Percentiles rank a stretch among this genome's conserved stretches.
These are phyloP conservation scores for Fomitopsis pinicola DNA, from an alignment of 1,284 basidiomycete genomes.

Conservation along the genomic window DNA sequence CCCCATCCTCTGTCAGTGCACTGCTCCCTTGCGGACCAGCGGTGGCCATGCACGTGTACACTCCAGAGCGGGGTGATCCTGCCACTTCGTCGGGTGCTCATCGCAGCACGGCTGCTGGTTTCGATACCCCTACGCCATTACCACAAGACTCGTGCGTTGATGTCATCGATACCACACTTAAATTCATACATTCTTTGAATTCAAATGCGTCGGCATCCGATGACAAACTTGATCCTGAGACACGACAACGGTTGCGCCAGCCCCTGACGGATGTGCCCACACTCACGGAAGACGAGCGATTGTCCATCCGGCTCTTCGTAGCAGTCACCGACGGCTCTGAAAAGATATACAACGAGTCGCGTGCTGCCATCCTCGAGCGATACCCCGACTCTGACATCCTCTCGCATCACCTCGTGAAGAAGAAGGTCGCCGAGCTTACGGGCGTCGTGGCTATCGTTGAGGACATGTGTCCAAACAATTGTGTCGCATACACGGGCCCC, in stretches of 20 bases:
- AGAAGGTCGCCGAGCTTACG: conserved; percentile 17
- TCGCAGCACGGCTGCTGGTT: no score
- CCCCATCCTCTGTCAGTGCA: no score
- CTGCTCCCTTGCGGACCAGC: no score
- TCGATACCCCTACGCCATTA: no score
- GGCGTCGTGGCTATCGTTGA: conserved; percentile 25
- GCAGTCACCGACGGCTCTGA: conserved; percentile 22
- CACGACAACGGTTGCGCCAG: neutral
- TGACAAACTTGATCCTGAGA: neutral
- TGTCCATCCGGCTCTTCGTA: conserved; percentile 14
- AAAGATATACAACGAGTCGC: conserved; percentile 17
- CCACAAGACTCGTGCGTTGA: neutral
- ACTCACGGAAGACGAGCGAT: neutral
- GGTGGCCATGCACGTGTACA: no score
- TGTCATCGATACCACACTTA: neutral
- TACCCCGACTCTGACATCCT: conserved; percentile 20
- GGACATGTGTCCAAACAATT: conserved; percentile 34
- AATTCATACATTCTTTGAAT: neutral
- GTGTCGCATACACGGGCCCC: conserved; percentile 32
- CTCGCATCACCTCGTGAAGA: conserved; percentile 20
- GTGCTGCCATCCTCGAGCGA: conserved; percentile 11
- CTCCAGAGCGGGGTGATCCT: no score
- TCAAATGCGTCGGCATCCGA: neutral
- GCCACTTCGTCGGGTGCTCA: no score
- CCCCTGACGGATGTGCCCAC: neutral